Percentiles rank a stretch among this genome's conserved stretches.
These are phyloP conservation scores for Orbilia oligospora DNA, from an alignment of 2,329 filamentous ascomycete genomes.

Conservation along the genomic window DNA sequence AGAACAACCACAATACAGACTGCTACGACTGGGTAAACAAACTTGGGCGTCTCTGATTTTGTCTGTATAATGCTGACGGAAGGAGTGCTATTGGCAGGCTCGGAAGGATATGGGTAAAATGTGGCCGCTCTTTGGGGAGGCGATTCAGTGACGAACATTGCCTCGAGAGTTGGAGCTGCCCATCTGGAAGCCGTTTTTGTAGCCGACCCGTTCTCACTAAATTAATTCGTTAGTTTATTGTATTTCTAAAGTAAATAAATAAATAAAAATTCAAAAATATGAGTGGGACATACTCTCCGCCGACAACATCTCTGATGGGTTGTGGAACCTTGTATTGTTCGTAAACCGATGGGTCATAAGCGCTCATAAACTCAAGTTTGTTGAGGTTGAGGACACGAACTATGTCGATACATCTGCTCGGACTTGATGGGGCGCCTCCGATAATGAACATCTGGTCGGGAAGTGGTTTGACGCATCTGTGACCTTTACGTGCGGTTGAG, in stretches of 20 bases:
- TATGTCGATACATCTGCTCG: slow-evolving; percentile 62
- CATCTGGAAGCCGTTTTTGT: slow-evolving; percentile 60
- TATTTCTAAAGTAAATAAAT: too few species aligned
- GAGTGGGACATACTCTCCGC: slow-evolving; percentile 62
- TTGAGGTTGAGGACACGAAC: slow-evolving; percentile 65
- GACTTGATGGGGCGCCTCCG: slow-evolving; percentile 58
- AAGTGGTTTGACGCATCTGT: slow-evolving; percentile 64
- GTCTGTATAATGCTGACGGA: slow-evolving; percentile 42
- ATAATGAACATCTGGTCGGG: slow-evolving; percentile 66
- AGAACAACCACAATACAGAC: slow-evolving; percentile 54
- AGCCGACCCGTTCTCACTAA: slow-evolving; percentile 60
- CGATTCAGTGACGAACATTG: slow-evolving; percentile 54
- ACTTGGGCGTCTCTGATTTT: slow-evolving; percentile 54
- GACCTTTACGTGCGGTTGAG: slow-evolving; percentile 58
- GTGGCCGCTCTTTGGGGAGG: slow-evolving; percentile 44
- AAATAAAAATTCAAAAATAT: background rate
- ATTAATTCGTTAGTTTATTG: slow-evolving; percentile 2
- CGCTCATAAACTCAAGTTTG: slow-evolving; percentile 60
- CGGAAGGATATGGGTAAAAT: slow-evolving; percentile 53
- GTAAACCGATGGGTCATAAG: slow-evolving; percentile 61
- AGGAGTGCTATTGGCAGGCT: slow-evolving; percentile 31
- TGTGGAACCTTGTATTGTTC: slow-evolving; percentile 63
- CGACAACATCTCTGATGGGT: slow-evolving; percentile 61
- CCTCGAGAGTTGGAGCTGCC: slow-evolving; percentile 57
- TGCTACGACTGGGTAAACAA: slow-evolving; percentile 54